Conservation (phyloP, 495 filamentous ascomycete genomes). For the Achaetomiella virescens region DNA sequence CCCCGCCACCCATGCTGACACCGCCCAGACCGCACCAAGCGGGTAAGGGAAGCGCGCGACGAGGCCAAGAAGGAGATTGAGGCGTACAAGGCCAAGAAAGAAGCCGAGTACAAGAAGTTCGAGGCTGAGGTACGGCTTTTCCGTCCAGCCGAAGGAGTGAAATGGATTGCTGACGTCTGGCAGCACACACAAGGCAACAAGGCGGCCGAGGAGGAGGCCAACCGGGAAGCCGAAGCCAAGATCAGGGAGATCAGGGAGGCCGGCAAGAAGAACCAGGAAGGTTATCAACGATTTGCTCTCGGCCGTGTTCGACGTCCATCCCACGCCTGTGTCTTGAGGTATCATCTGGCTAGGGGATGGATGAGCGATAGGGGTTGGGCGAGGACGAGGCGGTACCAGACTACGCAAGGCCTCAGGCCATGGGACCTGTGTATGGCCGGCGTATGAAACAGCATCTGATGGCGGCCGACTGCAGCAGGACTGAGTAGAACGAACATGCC, state of each 20-base stretch:
- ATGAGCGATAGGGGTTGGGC: neutral
- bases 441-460: no score
- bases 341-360: neutral
- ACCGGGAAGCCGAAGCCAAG: conserved; percentile 72
- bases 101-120: conserved; percentile 91
- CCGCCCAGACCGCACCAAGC: conserved; percentile 81
- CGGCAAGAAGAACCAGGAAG: conserved; percentile 70
- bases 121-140: conserved; percentile 67
- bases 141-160: neutral
- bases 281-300: conserved; percentile 75
- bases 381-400: neutral
- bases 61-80: conserved; percentile 99
- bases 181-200: conserved; percentile 86
- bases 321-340: conserved; percentile 9
- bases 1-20: neutral
- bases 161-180: neutral
- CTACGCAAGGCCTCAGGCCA: neutral
- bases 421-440: no score
- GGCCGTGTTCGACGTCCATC: conserved; percentile 53
- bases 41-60: conserved; percentile 87
- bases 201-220: conserved; percentile 77
- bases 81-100: conserved; percentile 82
- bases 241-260: conserved; percentile 75
- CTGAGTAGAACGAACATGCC: no score
- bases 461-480: no score